phyloP scores from a whole-genome alignment of 192 early-diverging fungal genomes.

The Coemansia reversa region DNA sequence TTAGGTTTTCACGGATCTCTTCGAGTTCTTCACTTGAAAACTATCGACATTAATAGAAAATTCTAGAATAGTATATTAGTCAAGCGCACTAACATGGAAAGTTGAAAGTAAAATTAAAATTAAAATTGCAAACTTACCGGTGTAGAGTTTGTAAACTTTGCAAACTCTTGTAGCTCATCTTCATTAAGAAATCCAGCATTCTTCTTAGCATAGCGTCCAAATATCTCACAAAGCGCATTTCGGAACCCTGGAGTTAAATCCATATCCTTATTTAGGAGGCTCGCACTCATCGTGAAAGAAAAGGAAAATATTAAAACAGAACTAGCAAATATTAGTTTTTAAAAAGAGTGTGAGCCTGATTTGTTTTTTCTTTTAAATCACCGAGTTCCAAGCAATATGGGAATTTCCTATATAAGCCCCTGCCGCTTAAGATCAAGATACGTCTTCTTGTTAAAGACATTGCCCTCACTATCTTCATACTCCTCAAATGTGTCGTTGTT shows the following conservation, averaged over 20 bases:
- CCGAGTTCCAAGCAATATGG: not conserved
- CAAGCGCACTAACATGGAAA: too few species aligned
- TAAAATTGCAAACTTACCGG: too few species aligned
- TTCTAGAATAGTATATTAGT: too few species aligned
- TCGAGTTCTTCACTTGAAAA: slow-evolving; percentile 35
- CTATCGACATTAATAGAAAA: slow-evolving; percentile 5
- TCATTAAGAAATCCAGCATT: not conserved
- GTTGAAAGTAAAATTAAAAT: too few species aligned
- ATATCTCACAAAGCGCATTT: not conserved
- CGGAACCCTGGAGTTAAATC: too few species aligned
- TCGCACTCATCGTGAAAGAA: not conserved
- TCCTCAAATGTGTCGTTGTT: slow-evolving; percentile 89
- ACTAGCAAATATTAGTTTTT: too few species aligned
- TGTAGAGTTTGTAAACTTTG: too few species aligned
- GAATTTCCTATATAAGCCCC: slow-evolving; percentile 62
- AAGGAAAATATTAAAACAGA: too few species aligned
- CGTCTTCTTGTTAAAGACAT: slow-evolving; percentile 85
- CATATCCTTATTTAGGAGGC: too few species aligned
- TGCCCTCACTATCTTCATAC: slow-evolving; percentile 79
- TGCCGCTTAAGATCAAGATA: slow-evolving; percentile 83
- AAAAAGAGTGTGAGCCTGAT: too few species aligned
- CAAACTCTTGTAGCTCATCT: too few species aligned
- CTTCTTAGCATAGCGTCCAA: not conserved
- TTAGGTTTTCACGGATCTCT: slow-evolving; percentile 72
- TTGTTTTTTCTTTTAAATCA: too few species aligned